Base-by-base conservation (phyloP, 2,329 filamentous ascomycete species). In the Sporothrix mexicana region DNA sequence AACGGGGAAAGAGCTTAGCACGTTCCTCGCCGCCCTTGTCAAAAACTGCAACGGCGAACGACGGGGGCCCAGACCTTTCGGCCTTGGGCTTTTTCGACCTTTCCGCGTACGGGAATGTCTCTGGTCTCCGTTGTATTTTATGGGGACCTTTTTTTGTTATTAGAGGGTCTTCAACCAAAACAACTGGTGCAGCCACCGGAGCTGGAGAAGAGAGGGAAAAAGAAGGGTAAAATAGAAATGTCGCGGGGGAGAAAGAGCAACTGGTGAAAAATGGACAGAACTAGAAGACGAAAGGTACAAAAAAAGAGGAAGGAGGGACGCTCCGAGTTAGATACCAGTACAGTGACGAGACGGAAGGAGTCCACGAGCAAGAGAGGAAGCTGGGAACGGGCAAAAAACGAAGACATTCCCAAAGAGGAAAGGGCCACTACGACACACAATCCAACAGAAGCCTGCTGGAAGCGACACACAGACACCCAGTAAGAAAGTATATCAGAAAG, bases 61-160 rank as follows among this genome's bases (percentile, higher is more conserved):
- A 36, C 30, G 30, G 30, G 17, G 61, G 61, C 10, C 61, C 61
- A 66, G 61, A 47, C 61, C 61, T 45, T 45, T 45, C 9, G 13
- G 3, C n/a, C 55, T 36, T 36, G 30, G 30, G 30, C 30, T 36
- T 36, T 36, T 36, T 61, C 20, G 23, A 59, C 23, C 55, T 20
- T 64, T 64, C 59, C 45, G 41, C n/a, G 8, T n/a, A 10, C n/a
- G 10, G 9, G n/a, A 45, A 20, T 4, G 51, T 51, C 30, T 23
- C 20, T 64, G 45, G 61, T 66, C 61, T 66, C 61, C 61, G 61
- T 7, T 15, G 61, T 66, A 66, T 66, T 66, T 66, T 47, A 66
- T 66, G 61, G 61, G n/a, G 61, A 66, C 61, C 61, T 66, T 23
- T 47, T 47, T 36, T 36, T 36, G 30, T 36, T 36, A n/a, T 13